Evolutionary conservation across 257 asterid genomes (phyloP).

Genomic region (Datura wrightii): DNA sequence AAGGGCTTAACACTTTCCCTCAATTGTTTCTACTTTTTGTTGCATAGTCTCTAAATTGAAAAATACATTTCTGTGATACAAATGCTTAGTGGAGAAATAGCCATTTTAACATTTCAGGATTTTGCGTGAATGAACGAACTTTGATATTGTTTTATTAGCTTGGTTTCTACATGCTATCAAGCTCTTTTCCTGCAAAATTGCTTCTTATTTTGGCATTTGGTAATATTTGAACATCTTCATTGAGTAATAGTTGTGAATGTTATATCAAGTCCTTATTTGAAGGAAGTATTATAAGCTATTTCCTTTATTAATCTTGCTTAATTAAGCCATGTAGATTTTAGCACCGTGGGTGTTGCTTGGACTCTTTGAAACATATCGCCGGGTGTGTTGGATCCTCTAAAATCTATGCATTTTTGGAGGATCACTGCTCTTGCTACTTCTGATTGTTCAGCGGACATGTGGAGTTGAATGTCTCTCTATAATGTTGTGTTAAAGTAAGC

Average conservation of each 20-base stretch:
- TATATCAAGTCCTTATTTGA: neutral
- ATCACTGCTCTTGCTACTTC: neutral
- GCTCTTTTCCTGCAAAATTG: neutral
- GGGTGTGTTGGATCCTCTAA: neutral
- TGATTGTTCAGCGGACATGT: neutral
- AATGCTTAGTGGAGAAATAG: neutral
- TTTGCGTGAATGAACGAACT: neutral
- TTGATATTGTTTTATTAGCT: neutral
- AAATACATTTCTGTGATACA: neutral
- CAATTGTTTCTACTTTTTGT: neutral
- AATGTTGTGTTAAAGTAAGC: no score
- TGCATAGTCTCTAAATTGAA: neutral
- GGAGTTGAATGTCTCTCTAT: neutral
- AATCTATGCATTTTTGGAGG: neutral
- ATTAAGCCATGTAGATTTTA: neutral
- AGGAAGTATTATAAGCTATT: neutral
- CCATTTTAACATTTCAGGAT: neutral
- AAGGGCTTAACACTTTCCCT: neutral
- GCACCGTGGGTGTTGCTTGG: neutral
- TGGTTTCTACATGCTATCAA: neutral
- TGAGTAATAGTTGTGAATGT: neutral
- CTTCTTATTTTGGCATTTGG: neutral
- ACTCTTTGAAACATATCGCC: neutral
- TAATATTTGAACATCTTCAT: neutral
- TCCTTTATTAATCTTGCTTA: neutral